phyloP scores from a whole-genome alignment of 2,329 filamentous ascomycete species.

The Arthrinium puccinioides region DNA sequence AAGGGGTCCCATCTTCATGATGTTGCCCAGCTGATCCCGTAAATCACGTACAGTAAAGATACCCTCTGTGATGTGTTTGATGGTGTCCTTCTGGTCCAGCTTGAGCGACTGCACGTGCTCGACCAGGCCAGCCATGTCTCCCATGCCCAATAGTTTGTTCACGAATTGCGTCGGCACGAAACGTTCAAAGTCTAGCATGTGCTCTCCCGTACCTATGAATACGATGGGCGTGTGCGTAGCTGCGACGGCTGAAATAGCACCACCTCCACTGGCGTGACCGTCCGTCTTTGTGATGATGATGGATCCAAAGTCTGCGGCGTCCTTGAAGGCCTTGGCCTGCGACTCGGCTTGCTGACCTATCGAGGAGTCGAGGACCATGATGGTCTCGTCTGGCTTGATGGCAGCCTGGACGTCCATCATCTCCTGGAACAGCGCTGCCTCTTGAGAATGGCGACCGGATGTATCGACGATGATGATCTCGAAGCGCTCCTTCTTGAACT shows the following conservation, averaged over 20 bases:
- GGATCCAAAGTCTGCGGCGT: slow-evolving; percentile 90
- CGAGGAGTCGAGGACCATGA: slow-evolving; percentile 94
- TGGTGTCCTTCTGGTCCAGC: slow-evolving; percentile 95
- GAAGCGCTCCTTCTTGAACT: slow-evolving; percentile 98
- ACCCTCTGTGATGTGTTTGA: slow-evolving; percentile 96
- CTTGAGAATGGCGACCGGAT: slow-evolving; percentile 88
- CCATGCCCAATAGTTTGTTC: slow-evolving; percentile 91
- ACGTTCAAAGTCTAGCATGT: slow-evolving; percentile 88
- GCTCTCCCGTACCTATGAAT: slow-evolving; percentile 95
- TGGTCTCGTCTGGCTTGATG: slow-evolving; percentile 88
- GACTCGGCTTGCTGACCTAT: slow-evolving; percentile 95
- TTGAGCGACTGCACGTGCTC: slow-evolving; percentile 96
- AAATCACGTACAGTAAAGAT: slow-evolving; percentile 94
- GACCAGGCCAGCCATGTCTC: slow-evolving; percentile 88
- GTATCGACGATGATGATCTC: slow-evolving; percentile 99
- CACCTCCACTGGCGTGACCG: slow-evolving; percentile 89
- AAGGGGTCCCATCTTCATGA: slow-evolving; percentile 99
- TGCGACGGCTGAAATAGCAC: slow-evolving; percentile 94
- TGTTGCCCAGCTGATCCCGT: slow-evolving; percentile 90
- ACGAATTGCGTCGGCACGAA: slow-evolving; percentile 93
- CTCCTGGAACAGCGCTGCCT: slow-evolving; percentile 90
- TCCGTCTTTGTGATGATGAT: slow-evolving; percentile 99
- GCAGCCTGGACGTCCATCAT: slow-evolving; percentile 96
- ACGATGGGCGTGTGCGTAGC: slow-evolving; percentile 96
- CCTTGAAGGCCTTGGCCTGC: slow-evolving; percentile 94